phyloP scores from a whole-genome alignment of 2,329 filamentous ascomycete genomes.

The Stagonosporopsis vannaccii region DNA sequence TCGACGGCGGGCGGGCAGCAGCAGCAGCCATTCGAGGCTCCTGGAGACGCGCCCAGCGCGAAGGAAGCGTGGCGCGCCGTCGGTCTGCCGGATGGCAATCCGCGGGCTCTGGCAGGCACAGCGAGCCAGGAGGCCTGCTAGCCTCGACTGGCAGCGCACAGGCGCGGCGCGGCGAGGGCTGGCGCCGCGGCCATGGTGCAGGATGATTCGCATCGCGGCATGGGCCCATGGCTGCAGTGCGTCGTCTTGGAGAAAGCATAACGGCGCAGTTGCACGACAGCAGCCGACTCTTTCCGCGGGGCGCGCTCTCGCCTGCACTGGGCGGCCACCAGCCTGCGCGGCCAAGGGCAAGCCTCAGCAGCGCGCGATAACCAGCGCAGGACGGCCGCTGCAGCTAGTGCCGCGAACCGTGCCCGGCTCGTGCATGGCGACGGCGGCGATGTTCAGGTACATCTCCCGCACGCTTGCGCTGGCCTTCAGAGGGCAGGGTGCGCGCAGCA shows the following conservation, averaged over 20 bases:
- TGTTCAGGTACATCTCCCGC: slow-evolving; percentile 44
- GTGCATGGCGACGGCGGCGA: slow-evolving; percentile 30
- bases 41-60: slow-evolving; percentile 27
- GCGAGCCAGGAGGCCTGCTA: background rate
- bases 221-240: slow-evolving; percentile 27
- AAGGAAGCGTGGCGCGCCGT: slow-evolving; percentile 25
- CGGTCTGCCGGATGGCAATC: slow-evolving; percentile 17
- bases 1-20: slow-evolving; percentile 2
- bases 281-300: slow-evolving; percentile 39
- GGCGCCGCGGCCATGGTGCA: slow-evolving; percentile 28
- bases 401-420: slow-evolving; percentile 33
- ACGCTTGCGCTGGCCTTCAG: slow-evolving; percentile 16
- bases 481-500: slow-evolving; percentile 4
- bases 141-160: slow-evolving; percentile 8
- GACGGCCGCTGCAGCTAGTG: slow-evolving; percentile 36
- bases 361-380: slow-evolving; percentile 23
- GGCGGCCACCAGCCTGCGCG: too few relatives aligned
- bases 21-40: slow-evolving; percentile 28
- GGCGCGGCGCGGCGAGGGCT: slow-evolving; percentile 28
- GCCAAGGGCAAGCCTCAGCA: slow-evolving; percentile 11
- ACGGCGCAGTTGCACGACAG: slow-evolving; percentile 35
- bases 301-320: slow-evolving; percentile 20
- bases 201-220: slow-evolving; percentile 34
- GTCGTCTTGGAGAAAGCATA: slow-evolving; percentile 37
- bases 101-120: slow-evolving; percentile 14